Evolutionary conservation across 805 yeast species (phyloP).

Genomic region (Tetrapisispora pingtungensis): DNA sequence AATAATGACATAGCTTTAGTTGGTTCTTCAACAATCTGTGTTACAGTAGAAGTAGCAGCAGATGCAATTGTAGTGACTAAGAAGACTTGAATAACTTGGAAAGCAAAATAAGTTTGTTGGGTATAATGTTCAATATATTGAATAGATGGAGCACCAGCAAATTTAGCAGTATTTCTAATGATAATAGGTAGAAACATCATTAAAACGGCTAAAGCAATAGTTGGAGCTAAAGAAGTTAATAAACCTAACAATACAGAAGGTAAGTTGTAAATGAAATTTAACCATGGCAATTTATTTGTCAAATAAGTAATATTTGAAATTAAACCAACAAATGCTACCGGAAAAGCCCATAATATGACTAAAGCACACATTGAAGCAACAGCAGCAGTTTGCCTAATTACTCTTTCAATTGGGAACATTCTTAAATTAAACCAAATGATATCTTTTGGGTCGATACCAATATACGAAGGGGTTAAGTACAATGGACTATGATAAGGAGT

Average conservation of each 20-base stretch:
- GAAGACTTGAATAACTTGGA: conserved; percentile 63
- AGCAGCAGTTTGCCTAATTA: conserved; percentile 45
- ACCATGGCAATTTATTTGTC: conserved; percentile 45
- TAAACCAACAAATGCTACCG: conserved; percentile 70
- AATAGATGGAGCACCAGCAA: conserved; percentile 46
- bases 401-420: conserved; percentile 70
- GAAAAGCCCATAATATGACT: conserved; percentile 62
- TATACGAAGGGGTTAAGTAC: conserved; percentile 47
- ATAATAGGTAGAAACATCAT: conserved; percentile 59
- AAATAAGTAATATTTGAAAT: conserved; percentile 57
- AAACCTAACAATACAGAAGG: conserved; percentile 50
- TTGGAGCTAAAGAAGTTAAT: conserved; percentile 60
- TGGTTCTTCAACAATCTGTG: conserved; percentile 52
- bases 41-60: conserved; percentile 58
- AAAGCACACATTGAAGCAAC: conserved; percentile 44
- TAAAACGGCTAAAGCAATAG: conserved; percentile 51
- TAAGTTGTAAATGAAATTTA: conserved; percentile 46
- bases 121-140: conserved; percentile 55
- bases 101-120: conserved; percentile 59
- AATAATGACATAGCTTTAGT: conserved; percentile 45
- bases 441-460: conserved; percentile 56
- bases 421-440: conserved; percentile 66
- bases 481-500: conserved; percentile 57
- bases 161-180: conserved; percentile 51
- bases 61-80: conserved; percentile 62